These are phyloP conservation scores for Biscutella laevigata DNA, from an alignment of 441 rosid species.

Conservation along the genomic window DNA sequence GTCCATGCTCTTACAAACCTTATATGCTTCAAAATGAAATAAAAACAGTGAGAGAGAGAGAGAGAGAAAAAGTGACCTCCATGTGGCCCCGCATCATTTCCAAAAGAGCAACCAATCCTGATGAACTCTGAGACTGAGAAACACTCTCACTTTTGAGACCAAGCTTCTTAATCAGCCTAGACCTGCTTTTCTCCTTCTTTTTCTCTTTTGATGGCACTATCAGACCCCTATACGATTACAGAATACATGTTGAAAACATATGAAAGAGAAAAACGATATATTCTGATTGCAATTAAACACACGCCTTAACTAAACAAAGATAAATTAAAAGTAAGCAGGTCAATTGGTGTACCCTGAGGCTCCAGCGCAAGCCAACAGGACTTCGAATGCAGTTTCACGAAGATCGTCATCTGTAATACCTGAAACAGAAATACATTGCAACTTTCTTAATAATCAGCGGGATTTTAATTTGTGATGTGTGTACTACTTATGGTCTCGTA, in stretches of 20 bases:
- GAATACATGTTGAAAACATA: conserved; percentile 9
- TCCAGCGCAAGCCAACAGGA: conserved; percentile 95
- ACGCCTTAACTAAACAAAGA: neutral
- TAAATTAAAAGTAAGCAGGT: conserved; percentile 5
- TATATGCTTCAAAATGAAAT: conserved; percentile 1
- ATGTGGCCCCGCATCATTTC: conserved; percentile 91
- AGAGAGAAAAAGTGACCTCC: conserved; percentile 76
- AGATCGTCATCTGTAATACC: conserved; percentile 91
- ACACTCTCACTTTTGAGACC: conserved; percentile 70
- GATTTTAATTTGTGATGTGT: neutral
- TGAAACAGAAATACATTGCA: conserved; percentile 26
- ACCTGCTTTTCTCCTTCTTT: conserved; percentile 72
- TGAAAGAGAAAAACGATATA: neutral
- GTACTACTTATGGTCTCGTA: neutral
- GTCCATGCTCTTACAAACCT: neutral
- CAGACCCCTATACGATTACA: conserved; percentile 53
- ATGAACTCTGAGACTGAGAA: conserved; percentile 50
- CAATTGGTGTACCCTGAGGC: conserved; percentile 68
- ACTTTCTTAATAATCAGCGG: conserved; percentile 1
- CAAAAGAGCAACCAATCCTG: conserved; percentile 75
- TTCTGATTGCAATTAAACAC: neutral
- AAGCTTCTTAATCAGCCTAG: conserved; percentile 87
- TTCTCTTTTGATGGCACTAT: conserved; percentile 86
- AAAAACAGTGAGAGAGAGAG: conserved; percentile 7
- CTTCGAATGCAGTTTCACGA: conserved; percentile 89